Base-by-base conservation (phyloP, 2,329 filamentous ascomycete species). In the Pseudogymnoascus sp. region DNA sequence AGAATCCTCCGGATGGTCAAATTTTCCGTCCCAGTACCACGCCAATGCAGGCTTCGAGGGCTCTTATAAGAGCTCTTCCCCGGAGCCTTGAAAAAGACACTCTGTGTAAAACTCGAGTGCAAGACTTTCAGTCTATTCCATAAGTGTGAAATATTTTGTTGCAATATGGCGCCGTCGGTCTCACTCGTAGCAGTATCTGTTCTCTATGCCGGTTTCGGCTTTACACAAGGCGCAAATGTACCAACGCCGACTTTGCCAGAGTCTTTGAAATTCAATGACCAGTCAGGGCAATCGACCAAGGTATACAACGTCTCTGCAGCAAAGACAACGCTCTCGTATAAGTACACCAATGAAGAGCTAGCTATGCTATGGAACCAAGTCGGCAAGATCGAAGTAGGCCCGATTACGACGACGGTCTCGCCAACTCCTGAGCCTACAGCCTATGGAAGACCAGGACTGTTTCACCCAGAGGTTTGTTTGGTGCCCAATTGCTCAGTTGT, bases 311-410 rank as follows among this genome's bases (percentile, higher is more conserved):
- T 72, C 38, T 77, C 77, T 4, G 75, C 77, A 1, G 77, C 78
- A 23, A 76, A 75, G 19, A 78, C 78, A 13, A 73, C 77, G 10
- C 71, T 76, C 44, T 74, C 71, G 3, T 78, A 79, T 36, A 75
- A 79, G 63, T 81, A 79, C 69, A 79, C 78, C 0, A 76, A 80
- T 60, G 76, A 80, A 65, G 76, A 76, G 17, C 72, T 81, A 19
- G 76, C 74, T 3, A 76, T 78, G 40, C 71, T 79, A 9, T 80
- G 78, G 78, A 74, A 78, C 62, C 74, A 78, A 61, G 74, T 80
- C 23, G 78, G 78, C 0, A 76, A 76, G 11, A 71, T 80, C 23
- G 71, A 73, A 26, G 73, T 74, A 6, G 77, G 77, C 1, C 74
- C 76, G 0, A 72, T 79, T 23, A 79, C 76, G 17, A 75, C 73